Conservation (phyloP, 1,139 yeast species). For the Hyphopichia pseudoburtonii region DNA sequence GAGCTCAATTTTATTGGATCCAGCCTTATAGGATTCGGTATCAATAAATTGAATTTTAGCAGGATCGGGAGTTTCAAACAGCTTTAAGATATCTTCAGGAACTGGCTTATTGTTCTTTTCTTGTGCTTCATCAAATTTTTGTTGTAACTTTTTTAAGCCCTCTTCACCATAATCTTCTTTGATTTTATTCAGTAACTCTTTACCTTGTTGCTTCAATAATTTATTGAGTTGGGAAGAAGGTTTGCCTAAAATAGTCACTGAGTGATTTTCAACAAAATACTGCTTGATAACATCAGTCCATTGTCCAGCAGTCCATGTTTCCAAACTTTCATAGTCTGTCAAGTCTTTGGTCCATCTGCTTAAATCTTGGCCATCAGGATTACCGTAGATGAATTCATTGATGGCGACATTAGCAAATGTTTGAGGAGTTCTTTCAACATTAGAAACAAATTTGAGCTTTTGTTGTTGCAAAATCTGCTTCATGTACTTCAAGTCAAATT, state of each 20-base stretch:
- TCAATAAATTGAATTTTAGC: slow-evolving; percentile 69
- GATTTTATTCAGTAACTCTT: slow-evolving; percentile 49
- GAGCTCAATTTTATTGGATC: slow-evolving; percentile 25
- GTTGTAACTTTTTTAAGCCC: slow-evolving; percentile 56
- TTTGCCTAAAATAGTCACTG: slow-evolving; percentile 69
- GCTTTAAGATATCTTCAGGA: slow-evolving; percentile 62
- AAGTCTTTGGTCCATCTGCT: slow-evolving; percentile 53
- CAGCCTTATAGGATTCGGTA: slow-evolving; percentile 62
- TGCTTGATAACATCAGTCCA: slow-evolving; percentile 63
- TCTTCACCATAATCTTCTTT: slow-evolving; percentile 53
- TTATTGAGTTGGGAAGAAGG: slow-evolving; percentile 72
- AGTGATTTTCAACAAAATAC: slow-evolving; percentile 62
- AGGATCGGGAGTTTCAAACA: slow-evolving; percentile 74
- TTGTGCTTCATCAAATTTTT: slow-evolving; percentile 60
- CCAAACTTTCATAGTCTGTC: slow-evolving; percentile 58
- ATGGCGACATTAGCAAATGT: slow-evolving; percentile 68
- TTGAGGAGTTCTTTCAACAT: slow-evolving; percentile 66
- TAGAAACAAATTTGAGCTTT: slow-evolving; percentile 59
- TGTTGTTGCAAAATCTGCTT: slow-evolving; percentile 67
- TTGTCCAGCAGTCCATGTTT: slow-evolving; percentile 59
- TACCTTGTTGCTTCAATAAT: slow-evolving; percentile 49
- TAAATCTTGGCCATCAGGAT: slow-evolving; percentile 58
- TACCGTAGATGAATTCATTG: slow-evolving; percentile 78
- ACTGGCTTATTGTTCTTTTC: slow-evolving; percentile 68
- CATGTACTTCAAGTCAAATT: slow-evolving; percentile 65